Conservation (phyloP, 2,329 filamentous ascomycete species). For the Epichloe sylvatica region DNA sequence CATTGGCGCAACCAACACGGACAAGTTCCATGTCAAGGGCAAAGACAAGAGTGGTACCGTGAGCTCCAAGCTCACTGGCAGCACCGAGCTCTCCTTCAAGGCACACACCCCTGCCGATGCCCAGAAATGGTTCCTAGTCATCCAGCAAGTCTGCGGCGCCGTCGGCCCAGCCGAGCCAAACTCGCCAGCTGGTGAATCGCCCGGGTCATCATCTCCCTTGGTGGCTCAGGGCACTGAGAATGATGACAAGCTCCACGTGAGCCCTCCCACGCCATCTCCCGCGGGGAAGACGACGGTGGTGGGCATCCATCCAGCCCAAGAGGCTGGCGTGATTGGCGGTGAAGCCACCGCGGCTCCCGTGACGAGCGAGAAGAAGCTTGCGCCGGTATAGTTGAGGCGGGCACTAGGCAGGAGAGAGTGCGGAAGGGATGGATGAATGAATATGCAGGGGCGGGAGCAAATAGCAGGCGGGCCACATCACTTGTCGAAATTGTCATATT, state of each 20-base stretch:
- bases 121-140: constrained; percentile 69
- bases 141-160: constrained; percentile 46
- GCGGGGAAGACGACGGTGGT: constrained; percentile 13
- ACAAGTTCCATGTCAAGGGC: constrained; percentile 90
- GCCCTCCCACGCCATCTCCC: constrained; percentile 6
- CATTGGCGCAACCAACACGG: constrained; percentile 55
- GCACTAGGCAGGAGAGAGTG: neutral
- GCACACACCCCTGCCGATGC: constrained; percentile 70
- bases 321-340: constrained; percentile 30
- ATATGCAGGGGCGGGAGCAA: neutral
- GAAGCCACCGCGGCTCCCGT: constrained; percentile 7
- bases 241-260: constrained; percentile 9
- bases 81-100: constrained; percentile 74
- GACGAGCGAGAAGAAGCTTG: constrained; percentile 2
- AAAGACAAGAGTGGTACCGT: constrained; percentile 78
- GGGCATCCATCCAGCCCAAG: constrained; percentile 27
- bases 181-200: constrained; percentile 7
- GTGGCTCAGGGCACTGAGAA: neutral
- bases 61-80: constrained; percentile 66
- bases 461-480: too few species aligned
- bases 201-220: constrained; percentile 1
- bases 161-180: constrained; percentile 24
- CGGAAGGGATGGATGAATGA: neutral
- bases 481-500: too few species aligned
- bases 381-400: constrained; percentile 1